Base-by-base conservation (phyloP, 495 filamentous ascomycete species). In the Paragyromitra xinjiangensis region DNA sequence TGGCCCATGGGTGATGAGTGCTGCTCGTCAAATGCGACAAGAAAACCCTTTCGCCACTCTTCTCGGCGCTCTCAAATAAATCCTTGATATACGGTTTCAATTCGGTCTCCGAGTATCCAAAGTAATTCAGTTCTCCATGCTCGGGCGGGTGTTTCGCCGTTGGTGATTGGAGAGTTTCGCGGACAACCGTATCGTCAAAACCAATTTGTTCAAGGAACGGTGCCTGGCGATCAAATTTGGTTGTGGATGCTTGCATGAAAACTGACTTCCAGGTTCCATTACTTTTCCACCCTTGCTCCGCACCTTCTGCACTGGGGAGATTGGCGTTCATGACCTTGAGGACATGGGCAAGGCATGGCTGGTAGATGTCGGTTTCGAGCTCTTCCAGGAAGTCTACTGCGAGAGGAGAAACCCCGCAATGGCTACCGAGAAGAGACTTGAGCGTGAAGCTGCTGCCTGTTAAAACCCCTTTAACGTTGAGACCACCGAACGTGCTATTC, bases 281-380 rank as follows among this genome's bases (percentile, higher is more conserved):
- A 34, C 78, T 82, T 39, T 62, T 69, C 66, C 70, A 66, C 1
- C 44, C 62, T 4, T 73, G 51, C 22, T 82, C 74, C 9, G 75
- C 76, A 2, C 65, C 77, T 58, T 81, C 79, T 37, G 82, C 78
- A 0, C 83, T 86, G 19, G 81, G 80, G 51, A 77, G 50, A 61
- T 86, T 86, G 22, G 40, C 24, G 40, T 73, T 73, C 77, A 86
- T 86, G 29, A 84, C 65, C n/a, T 84, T 81, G 19, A 87, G 80
- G 12, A 87, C 82, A 55, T 86, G 85, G 9, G 85, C 83, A 14
- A 86, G 77, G 66, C 86, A 88, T 0, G 86, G 86, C 68, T 88
- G 85, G 63, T 88, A 88, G 48, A 87, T 85, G 68, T 86, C 85
- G 39, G 85, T 75, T 29, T 85, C 78, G 69, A 84, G 85, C 71